phyloP scores from a whole-genome alignment of 2,329 filamentous ascomycete species.

The Dothideomycetes sp. region DNA sequence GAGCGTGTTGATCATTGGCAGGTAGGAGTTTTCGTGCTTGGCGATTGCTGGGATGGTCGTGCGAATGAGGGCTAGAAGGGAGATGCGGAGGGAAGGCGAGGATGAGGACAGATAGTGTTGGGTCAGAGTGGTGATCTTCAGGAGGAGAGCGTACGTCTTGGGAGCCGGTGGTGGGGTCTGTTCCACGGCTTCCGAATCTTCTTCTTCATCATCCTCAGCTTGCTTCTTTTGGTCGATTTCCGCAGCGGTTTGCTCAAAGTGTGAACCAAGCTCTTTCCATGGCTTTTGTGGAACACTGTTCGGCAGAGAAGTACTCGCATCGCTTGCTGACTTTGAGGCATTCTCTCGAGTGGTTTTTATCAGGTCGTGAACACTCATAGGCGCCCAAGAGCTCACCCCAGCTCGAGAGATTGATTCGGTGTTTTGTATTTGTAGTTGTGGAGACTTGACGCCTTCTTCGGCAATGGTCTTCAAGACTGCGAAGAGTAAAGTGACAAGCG shows the following conservation, averaged over 20 bases:
- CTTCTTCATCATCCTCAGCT: not conserved
- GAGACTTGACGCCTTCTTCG: slow-evolving; percentile 60
- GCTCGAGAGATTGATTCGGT: slow-evolving; percentile 4
- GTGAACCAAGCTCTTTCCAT: not conserved
- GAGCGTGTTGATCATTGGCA: slow-evolving; percentile 79
- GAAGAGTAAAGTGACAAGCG: slow-evolving; percentile 78
- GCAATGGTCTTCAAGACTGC: slow-evolving; percentile 72
- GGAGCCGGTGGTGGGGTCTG: slow-evolving; percentile 46
- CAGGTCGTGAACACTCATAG: slow-evolving; percentile 34
- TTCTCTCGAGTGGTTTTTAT: slow-evolving; percentile 11
- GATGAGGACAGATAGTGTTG: slow-evolving; percentile 86
- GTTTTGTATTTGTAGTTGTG: slow-evolving; percentile 35
- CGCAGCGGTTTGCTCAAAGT: too few species aligned
- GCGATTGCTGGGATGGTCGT: slow-evolving; percentile 64
- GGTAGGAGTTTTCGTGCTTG: slow-evolving; percentile 67
- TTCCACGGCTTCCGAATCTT: slow-evolving; percentile 11
- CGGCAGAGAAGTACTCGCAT: not conserved
- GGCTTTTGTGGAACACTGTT: not conserved
- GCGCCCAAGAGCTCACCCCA: slow-evolving; percentile 10
- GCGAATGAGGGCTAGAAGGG: slow-evolving; percentile 64
- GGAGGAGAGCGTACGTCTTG: slow-evolving; percentile 69
- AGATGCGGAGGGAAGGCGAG: slow-evolving; percentile 65
- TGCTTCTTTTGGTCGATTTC: too few species aligned
- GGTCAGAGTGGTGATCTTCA: slow-evolving; percentile 70
- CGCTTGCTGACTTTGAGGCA: slow-evolving; percentile 1